Evolutionary conservation across 2,329 filamentous ascomycete species (phyloP).

Genomic region (Trichoderma sp.): DNA sequence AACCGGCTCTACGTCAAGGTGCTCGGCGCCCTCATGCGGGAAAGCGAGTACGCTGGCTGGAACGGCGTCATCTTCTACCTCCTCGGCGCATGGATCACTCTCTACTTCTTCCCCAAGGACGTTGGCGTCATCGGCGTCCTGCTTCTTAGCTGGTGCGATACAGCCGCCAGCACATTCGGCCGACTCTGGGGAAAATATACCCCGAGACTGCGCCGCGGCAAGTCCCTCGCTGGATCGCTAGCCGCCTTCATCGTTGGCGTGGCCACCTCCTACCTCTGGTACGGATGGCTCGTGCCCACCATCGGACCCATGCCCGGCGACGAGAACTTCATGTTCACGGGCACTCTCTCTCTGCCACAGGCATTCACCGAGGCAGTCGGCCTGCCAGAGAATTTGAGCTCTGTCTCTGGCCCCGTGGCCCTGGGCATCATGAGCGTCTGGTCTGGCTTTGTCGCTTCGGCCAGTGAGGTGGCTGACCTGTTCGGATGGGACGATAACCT

Average conservation of each 20-base stretch:
- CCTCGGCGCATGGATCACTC: slow-evolving; percentile 82
- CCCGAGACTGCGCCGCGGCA: slow-evolving; percentile 79
- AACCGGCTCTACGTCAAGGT: slow-evolving; percentile 85
- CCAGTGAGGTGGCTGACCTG: slow-evolving; percentile 87
- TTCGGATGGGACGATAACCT: slow-evolving; percentile 98
- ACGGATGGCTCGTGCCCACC: slow-evolving; percentile 78
- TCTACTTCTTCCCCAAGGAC: slow-evolving; percentile 90
- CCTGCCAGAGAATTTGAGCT: slow-evolving; percentile 60
- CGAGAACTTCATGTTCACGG: slow-evolving; percentile 76
- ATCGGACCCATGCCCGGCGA: slow-evolving; percentile 70
- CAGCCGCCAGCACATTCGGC: slow-evolving; percentile 92
- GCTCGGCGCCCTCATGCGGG: slow-evolving; percentile 91
- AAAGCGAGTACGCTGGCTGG: slow-evolving; percentile 90
- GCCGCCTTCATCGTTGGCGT: slow-evolving; percentile 84
- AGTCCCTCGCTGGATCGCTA: slow-evolving; percentile 86
- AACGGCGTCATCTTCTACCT: slow-evolving; percentile 98
- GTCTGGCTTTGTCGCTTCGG: slow-evolving; percentile 85
- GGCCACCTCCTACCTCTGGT: slow-evolving; percentile 82
- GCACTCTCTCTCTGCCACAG: slow-evolving; percentile 70
- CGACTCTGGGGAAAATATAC: slow-evolving; percentile 89
- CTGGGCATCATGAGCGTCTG: slow-evolving; percentile 80
- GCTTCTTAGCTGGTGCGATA: slow-evolving; percentile 96
- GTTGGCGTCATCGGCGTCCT: slow-evolving; percentile 87
- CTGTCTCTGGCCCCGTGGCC: slow-evolving; percentile 71
- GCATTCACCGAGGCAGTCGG: slow-evolving; percentile 63